phyloP scores from a whole-genome alignment of 768 basidiomycete species.

The Butyriboletus loyo region DNA sequence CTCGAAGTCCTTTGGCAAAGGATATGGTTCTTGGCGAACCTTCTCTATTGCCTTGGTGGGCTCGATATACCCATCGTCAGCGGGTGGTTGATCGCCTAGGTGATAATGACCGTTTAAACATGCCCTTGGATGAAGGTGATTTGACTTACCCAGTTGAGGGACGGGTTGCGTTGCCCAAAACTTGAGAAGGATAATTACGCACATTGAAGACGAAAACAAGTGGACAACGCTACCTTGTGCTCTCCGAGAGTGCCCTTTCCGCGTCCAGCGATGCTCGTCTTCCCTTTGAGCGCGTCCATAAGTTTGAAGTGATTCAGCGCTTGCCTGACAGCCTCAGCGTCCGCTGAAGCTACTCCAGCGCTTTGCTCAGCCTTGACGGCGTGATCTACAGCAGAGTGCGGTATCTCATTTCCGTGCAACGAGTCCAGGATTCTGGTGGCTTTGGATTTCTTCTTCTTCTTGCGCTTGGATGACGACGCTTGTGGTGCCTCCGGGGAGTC shows the following conservation, averaged over 20 bases:
- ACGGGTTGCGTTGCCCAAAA: constrained; percentile 99
- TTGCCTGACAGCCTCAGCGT: constrained; percentile 63
- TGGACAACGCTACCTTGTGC: constrained; percentile 65
- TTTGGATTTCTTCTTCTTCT: constrained; percentile 90
- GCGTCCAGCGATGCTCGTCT: constrained; percentile 69
- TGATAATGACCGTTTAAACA: neutral
- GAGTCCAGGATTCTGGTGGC: constrained; percentile 50
- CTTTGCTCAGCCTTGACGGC: constrained; percentile 61
- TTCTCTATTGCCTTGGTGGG: constrained; percentile 70
- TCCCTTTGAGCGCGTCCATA: constrained; percentile 82
- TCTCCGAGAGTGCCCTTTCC: constrained; percentile 81
- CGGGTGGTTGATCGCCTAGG: constrained; percentile 58
- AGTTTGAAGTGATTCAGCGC: constrained; percentile 77
- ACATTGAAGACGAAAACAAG: constrained; percentile 3
- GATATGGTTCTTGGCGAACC: constrained; percentile 84
- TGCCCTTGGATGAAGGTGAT: neutral
- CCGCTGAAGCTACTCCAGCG: constrained; percentile 40
- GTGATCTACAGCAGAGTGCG: constrained; percentile 60
- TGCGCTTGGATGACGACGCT: constrained; percentile 52
- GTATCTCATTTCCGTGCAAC: constrained; percentile 50
- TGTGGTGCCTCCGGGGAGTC: constrained; percentile 17
- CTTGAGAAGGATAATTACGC: constrained; percentile 37
- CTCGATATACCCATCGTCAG: constrained; percentile 88
- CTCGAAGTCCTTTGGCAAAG: constrained; percentile 88
- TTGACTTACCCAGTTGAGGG: constrained; percentile 66